A percentile compares a stretch with the other conserved stretches of the same genome.
Conservation (phyloP, 2,329 filamentous ascomycete species). For the Cadophora malorum region DNA sequence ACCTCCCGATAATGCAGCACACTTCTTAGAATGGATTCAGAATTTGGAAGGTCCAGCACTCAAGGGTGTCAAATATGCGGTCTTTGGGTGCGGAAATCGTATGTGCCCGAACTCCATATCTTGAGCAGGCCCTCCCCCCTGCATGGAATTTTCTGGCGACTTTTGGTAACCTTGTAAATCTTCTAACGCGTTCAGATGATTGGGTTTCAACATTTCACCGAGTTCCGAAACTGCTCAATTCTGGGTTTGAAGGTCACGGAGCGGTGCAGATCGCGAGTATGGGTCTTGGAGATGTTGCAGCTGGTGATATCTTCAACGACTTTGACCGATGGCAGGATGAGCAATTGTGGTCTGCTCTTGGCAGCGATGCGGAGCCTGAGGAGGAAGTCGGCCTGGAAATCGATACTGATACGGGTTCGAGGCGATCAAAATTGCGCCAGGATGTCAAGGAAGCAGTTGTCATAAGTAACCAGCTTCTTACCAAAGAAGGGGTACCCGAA, state of each 20-base stretch:
- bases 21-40: conserved; percentile 72
- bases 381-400: conserved; percentile 34
- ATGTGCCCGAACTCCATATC: conserved; percentile 40
- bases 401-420: conserved; percentile 37
- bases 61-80: conserved; percentile 64
- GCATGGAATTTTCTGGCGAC: not conserved
- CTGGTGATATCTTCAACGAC: conserved; percentile 68
- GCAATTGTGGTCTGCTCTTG: conserved; percentile 53
- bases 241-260: conserved; percentile 16
- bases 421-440: conserved; percentile 55
- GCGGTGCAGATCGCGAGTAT: conserved; percentile 23
- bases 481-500: conserved; percentile 54
- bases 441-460: conserved; percentile 69
- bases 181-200: conserved; percentile 47
- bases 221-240: conserved; percentile 67
- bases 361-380: conserved; percentile 27
- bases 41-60: conserved; percentile 47
- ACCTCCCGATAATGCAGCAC: conserved; percentile 72
- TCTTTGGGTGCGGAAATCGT: conserved; percentile 71
- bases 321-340: conserved; percentile 73
- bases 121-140: not conserved
- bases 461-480: conserved; percentile 58
- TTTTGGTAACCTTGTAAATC: not conserved
- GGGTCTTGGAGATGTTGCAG: conserved; percentile 27
- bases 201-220: conserved; percentile 69